Percentiles rank a stretch among this genome's conserved stretches.
phyloP scores from a whole-genome alignment of 1,139 yeast genomes.

The Hanseniaspora sp. region DNA sequence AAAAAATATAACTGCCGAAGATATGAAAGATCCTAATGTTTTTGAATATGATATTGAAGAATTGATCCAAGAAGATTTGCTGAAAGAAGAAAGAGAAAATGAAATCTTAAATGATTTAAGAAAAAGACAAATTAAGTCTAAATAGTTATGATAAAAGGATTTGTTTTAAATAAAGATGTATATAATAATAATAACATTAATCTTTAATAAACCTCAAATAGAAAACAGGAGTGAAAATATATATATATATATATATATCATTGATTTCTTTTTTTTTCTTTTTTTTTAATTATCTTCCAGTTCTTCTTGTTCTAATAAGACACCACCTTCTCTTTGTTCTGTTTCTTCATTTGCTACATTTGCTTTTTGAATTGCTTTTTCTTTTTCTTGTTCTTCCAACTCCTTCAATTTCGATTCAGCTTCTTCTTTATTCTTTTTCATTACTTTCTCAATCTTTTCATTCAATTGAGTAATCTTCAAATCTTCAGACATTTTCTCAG shows the following conservation, averaged over 20 bases:
- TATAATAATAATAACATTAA: background rate
- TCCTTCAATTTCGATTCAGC: slow-evolving; percentile 3
- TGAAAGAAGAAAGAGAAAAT: slow-evolving; percentile 22
- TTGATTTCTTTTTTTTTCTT: background rate
- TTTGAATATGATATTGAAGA: slow-evolving; percentile 30
- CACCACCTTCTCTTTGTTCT: slow-evolving; percentile 7
- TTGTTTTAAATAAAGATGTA: slow-evolving; percentile 3
- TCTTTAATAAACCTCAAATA: too few relatives aligned
- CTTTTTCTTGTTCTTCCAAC: background rate
- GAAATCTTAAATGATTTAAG: slow-evolving; percentile 17
- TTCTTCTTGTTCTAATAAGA: slow-evolving; percentile 11
- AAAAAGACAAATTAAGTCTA: slow-evolving; percentile 21
- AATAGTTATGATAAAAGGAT: background rate
- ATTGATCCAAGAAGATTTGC: slow-evolving; percentile 26
- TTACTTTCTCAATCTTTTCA: slow-evolving; percentile 18
- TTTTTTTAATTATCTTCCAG: background rate
- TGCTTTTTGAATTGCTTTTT: background rate
- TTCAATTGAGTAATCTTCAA: slow-evolving; percentile 23
- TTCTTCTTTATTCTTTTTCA: slow-evolving; percentile 5
- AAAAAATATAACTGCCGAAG: slow-evolving; percentile 25
- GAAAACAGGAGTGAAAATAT: too few relatives aligned
- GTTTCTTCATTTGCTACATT: background rate
- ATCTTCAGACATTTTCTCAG: slow-evolving; percentile 28
- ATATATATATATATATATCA: background rate
- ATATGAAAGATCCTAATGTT: slow-evolving; percentile 25